phyloP scores from a whole-genome alignment of 2,329 filamentous ascomycete species.

The Huntiella bhutanensis region DNA sequence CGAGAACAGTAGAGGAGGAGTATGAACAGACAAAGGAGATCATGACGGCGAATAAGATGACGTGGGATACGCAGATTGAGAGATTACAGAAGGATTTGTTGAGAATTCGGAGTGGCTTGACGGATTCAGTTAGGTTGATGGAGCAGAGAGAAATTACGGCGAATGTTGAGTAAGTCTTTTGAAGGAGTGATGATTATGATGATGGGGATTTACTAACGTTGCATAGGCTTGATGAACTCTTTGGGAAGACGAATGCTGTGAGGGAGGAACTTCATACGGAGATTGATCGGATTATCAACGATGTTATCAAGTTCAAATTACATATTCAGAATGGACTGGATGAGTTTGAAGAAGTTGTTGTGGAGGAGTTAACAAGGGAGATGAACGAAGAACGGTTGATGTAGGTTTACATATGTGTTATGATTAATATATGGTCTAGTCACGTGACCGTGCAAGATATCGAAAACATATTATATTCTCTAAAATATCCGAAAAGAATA shows the following conservation, averaged over 20 bases:
- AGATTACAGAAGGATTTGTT: slow-evolving; percentile 98
- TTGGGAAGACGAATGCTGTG: slow-evolving; percentile 61
- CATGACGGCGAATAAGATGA: slow-evolving; percentile 70
- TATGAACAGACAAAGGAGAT: slow-evolving; percentile 84
- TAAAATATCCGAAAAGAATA: too few species aligned
- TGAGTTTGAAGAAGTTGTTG: slow-evolving; percentile 84
- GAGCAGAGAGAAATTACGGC: slow-evolving; percentile 93
- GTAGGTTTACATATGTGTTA: too few species aligned
- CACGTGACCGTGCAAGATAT: too few species aligned
- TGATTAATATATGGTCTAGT: too few species aligned
- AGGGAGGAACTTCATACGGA: slow-evolving; percentile 97
- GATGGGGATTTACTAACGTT: background rate
- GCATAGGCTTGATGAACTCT: slow-evolving; percentile 69
- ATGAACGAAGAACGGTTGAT: slow-evolving; percentile 18
- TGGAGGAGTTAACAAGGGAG: slow-evolving; percentile 79
- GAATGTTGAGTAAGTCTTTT: slow-evolving; percentile 61
- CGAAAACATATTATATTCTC: too few species aligned
- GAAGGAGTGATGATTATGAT: background rate
- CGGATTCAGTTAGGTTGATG: slow-evolving; percentile 75
- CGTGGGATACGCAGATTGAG: slow-evolving; percentile 84
- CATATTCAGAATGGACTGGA: slow-evolving; percentile 85
- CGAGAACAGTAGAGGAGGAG: slow-evolving; percentile 76
- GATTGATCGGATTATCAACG: slow-evolving; percentile 87
- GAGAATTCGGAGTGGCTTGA: slow-evolving; percentile 68
- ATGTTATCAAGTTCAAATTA: slow-evolving; percentile 97